A percentile compares a stretch with the other conserved stretches of the same genome.
These are phyloP conservation scores for Clohesyomyces aquaticus DNA, from an alignment of 495 filamentous ascomycete species.

Conservation along the genomic window DNA sequence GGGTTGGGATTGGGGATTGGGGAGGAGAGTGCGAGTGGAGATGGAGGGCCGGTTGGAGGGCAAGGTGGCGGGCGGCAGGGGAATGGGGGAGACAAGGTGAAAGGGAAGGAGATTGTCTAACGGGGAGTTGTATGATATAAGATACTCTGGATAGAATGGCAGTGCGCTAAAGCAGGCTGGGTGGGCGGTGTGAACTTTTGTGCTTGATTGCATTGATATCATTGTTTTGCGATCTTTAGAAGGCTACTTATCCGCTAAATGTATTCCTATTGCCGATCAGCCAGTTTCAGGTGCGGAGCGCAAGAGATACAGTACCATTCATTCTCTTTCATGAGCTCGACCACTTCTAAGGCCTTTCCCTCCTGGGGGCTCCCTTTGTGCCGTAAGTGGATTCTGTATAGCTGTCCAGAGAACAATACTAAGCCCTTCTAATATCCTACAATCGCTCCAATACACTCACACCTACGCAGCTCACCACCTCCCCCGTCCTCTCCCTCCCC, in stretches of 20 bases:
- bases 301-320: too few relatives aligned
- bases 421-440: too few relatives aligned
- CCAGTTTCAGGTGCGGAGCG: too few relatives aligned
- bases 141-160: not conserved
- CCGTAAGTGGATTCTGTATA: too few relatives aligned
- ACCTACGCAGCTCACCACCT: constrained; percentile 9
- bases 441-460: not conserved
- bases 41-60: constrained; percentile 10
- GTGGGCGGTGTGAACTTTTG: not conserved
- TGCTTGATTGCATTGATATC: not conserved
- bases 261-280: too few relatives aligned
- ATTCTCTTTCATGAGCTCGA: too few relatives aligned
- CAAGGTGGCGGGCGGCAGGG: constrained; percentile 1
- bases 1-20: constrained; percentile 53
- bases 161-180: not conserved
- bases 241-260: not conserved
- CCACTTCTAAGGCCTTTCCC: too few relatives aligned
- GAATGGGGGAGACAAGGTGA: not conserved
- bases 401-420: too few relatives aligned
- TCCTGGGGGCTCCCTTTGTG: too few relatives aligned
- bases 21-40: too few relatives aligned
- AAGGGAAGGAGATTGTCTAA: constrained; percentile 1
- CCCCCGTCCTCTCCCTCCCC: constrained; percentile 26
- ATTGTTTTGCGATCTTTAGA: not conserved
- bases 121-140: not conserved